Base-by-base conservation (phyloP, 176 grass and related monocot genomes). In the Dactylis glomerata region DNA sequence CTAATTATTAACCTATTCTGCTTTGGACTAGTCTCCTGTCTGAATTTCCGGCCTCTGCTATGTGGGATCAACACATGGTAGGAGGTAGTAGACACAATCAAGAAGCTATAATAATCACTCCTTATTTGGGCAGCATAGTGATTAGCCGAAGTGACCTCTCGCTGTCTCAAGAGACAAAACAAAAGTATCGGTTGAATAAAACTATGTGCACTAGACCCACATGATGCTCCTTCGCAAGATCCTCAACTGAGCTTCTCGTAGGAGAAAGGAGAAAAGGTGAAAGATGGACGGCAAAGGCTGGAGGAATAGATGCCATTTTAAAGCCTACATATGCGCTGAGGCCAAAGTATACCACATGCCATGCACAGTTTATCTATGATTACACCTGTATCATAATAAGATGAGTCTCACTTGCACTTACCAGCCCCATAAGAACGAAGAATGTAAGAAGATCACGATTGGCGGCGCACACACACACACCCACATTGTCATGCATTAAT, bases 231-330 rank as follows among this genome's bases (percentile, higher is more conserved):
- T 67, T 15, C 51, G 1, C 27, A 71, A 49, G 38, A 80, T 86
- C 84, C 14, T 41, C 30, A 38, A 34, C 30, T 20, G 76, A 72
- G 4, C 84, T 80, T 86, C 72, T 45, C 28, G 10, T 31, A 38
- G 5, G 3, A 30, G 38, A 46, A 85, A 37, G n/a, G 22, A 2
- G 4, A 28, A 28, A 62, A 61, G 8, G 45, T 42, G 24, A 44
- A 45, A 78, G 62, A 55, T 27, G 20, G 65, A 34, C 20, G 13
- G 6, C 13, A 28, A 49, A 72, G 28, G 52, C 5, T 16, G 2
- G 40, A 26, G 23, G 71, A 63, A 76, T 15, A 76, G 15, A 84
- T 84, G 42, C 44, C 57, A 40, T 84, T 49, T 75, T 66, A 84
- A 84, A 76, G 82, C 57, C 71, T 84, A 10, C 41, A 32, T 40